These are phyloP conservation scores for Colletotrichum siamense DNA, from an alignment of 2,329 filamentous ascomycete species.

Conservation along the genomic window DNA sequence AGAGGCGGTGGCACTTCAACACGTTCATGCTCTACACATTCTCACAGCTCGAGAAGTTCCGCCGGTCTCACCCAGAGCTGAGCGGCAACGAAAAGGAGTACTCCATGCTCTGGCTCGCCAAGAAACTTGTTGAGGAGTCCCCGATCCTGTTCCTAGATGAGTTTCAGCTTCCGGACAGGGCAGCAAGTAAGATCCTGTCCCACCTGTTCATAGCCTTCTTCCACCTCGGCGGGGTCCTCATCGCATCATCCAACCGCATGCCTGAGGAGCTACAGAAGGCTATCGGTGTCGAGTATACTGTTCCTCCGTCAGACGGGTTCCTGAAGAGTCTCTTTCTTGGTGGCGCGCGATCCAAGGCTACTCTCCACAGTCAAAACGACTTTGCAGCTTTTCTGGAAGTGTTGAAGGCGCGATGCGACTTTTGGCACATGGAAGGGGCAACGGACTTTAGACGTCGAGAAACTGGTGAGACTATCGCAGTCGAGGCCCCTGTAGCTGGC, in stretches of 20 bases:
- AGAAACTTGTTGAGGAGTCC: slow-evolving; percentile 75
- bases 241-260: slow-evolving; percentile 84
- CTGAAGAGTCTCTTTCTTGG: slow-evolving; percentile 48
- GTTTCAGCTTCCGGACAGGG: slow-evolving; percentile 82
- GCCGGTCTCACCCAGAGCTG: slow-evolving; percentile 41
- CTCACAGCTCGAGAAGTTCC: slow-evolving; percentile 71
- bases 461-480: slow-evolving; percentile 33
- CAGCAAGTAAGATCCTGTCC: slow-evolving; percentile 79
- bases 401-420: slow-evolving; percentile 77
- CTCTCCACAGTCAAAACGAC: slow-evolving; percentile 67
- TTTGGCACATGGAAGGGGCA: slow-evolving; percentile 82
- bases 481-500: not conserved
- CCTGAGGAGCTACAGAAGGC: slow-evolving; percentile 82
- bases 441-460: slow-evolving; percentile 73
- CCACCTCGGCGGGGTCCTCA: slow-evolving; percentile 79
- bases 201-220: slow-evolving; percentile 83
- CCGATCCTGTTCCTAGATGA: slow-evolving; percentile 84
- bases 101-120: slow-evolving; percentile 75
- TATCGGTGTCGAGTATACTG: slow-evolving; percentile 70
- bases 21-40: slow-evolving; percentile 85
- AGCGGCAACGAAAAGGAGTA: slow-evolving; percentile 55
- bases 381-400: slow-evolving; percentile 80
- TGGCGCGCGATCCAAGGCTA: slow-evolving; percentile 38
- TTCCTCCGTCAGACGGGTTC: slow-evolving; percentile 58
- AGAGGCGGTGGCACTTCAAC: slow-evolving; percentile 82